phyloP scores from a whole-genome alignment of 306 rosid genomes.

The Cucurbita maxima region DNA sequence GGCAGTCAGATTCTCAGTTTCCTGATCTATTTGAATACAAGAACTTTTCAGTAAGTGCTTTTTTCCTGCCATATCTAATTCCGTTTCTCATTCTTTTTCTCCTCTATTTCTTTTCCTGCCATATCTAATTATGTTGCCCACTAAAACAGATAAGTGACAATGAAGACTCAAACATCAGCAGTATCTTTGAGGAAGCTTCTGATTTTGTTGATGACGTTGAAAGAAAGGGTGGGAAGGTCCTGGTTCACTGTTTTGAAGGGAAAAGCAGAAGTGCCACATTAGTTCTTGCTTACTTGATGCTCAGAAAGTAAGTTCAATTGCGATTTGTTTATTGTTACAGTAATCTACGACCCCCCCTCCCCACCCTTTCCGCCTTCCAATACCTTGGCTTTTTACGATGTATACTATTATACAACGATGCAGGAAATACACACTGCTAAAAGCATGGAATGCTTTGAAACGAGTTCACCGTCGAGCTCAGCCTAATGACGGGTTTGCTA shows the following conservation, averaged over 20 bases:
- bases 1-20: conserved; percentile 90
- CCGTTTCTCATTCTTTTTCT: neutral
- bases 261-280: conserved; percentile 84
- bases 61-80: neutral
- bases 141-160: conserved; percentile 48
- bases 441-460: conserved; percentile 78
- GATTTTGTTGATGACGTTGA: conserved; percentile 59
- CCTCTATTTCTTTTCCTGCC: neutral
- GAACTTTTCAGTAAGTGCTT: conserved; percentile 60
- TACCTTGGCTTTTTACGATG: neutral
- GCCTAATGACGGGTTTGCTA: conserved; percentile 89
- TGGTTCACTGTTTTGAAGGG: conserved; percentile 97
- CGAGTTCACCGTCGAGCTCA: conserved; percentile 82
- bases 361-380: neutral
- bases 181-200: conserved; percentile 72
- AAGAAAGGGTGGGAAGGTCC: conserved; percentile 47
- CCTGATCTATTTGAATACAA: conserved; percentile 62
- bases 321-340: neutral
- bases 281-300: conserved; percentile 88
- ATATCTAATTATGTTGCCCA: neutral
- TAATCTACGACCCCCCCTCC: neutral
- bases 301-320: conserved; percentile 55
- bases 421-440: conserved; percentile 49
- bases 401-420: conserved; percentile 1
- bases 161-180: conserved; percentile 60